phyloP scores from a whole-genome alignment of 2,329 filamentous ascomycete genomes.

The Grosmannia clavigera region DNA sequence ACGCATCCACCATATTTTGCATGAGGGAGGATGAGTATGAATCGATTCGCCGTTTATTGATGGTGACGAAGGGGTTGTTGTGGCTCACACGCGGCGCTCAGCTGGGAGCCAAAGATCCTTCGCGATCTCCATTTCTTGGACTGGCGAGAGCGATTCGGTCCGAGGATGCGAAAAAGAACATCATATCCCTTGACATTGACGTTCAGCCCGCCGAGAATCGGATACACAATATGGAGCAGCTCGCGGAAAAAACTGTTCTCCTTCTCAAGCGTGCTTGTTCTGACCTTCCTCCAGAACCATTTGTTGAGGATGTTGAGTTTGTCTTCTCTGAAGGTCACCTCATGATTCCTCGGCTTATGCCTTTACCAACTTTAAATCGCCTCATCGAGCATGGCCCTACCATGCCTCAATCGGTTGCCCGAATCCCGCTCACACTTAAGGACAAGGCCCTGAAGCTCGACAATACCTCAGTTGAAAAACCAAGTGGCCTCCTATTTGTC shows the following conservation, averaged over 20 bases:
- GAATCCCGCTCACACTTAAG: not conserved
- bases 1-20: constrained; percentile 21
- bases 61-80: constrained; percentile 25
- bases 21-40: constrained; percentile 28
- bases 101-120: constrained; percentile 21
- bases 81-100: constrained; percentile 36
- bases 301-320: constrained; percentile 24
- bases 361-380: constrained; percentile 27
- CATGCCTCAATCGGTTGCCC: not conserved
- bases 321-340: constrained; percentile 1
- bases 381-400: constrained; percentile 25
- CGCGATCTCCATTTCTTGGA: constrained; percentile 28
- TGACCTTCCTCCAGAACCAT: constrained; percentile 5
- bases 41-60: constrained; percentile 26
- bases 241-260: not conserved
- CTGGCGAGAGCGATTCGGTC: constrained; percentile 36
- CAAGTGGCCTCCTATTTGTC: constrained; percentile 12
- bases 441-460: constrained; percentile 11
- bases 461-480: constrained; percentile 1
- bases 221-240: not conserved
- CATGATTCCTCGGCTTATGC: constrained; percentile 30
- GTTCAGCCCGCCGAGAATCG: not conserved
- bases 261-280: not conserved
- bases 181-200: constrained; percentile 31
- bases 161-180: constrained; percentile 30